Base-by-base conservation (phyloP, 306 rosid genomes). In the Glycine latifolia region DNA sequence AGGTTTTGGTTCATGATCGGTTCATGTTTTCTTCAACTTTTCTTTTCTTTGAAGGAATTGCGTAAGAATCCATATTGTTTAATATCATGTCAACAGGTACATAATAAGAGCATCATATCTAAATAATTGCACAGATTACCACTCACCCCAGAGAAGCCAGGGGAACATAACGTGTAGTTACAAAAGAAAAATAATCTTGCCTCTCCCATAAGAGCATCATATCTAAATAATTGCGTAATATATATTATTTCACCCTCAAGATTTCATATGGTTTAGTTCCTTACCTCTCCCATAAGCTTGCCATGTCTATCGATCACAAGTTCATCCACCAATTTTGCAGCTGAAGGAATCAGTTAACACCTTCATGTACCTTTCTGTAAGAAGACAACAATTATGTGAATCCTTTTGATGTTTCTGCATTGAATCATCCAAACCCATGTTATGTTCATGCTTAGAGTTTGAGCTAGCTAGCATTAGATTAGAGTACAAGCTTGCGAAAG, bases 321-420 rank as follows among this genome's bases (percentile, higher is more conserved):
- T 33, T 11, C 41, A 46, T 47, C 41, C 68, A 50, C 26, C 48
- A 47, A 44, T 77, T 88, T 79, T 90, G 84, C 88, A 80, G 66
- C 17, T 62, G 20, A 83, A 53, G 79, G 49, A 11, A 83, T 53
- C 67, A 61, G n/a, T 6, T 54, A 68, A 33, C 75, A 53, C 75
- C 69, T 78, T 63, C 44, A 62, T 1, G 47, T 20, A 72, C 79
- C 76, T 71, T 78, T 83, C 15, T 56, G 8, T 6, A 11, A 46
- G 13, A 85, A 81, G 43, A 71, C 50, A 75, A 35, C 6, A 53
- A 75, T 15, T 16, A 43, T 6, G n/a, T 20, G 66, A 84, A 16
- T 4, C 75, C n/a, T 56, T 39, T 67, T 55, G n/a, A 49, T 48
- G 44, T 20, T 54, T 75, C 60, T 70, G 31, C 33, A 56, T 63